phyloP scores from a whole-genome alignment of 2,329 filamentous ascomycete genomes.

The Mycosphaerella sp. region DNA sequence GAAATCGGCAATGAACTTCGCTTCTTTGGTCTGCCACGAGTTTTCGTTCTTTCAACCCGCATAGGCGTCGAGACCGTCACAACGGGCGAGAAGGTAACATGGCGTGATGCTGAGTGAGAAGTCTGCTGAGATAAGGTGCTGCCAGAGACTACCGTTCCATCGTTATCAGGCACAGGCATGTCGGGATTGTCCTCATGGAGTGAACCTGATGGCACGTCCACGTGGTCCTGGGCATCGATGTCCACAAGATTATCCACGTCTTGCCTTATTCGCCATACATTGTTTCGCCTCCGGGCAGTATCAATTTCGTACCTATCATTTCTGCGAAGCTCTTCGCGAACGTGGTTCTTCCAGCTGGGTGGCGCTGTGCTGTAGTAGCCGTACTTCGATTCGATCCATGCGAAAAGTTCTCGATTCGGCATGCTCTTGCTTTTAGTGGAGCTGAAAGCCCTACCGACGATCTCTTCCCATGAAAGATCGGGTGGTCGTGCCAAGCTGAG shows the following conservation, averaged over 20 bases:
- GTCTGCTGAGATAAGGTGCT: neutral
- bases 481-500: slow-evolving; percentile 1
- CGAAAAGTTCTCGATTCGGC: slow-evolving; percentile 3
- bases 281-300: neutral
- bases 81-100: slow-evolving; percentile 11
- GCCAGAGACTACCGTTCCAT: neutral
- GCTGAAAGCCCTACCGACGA: slow-evolving; percentile 7
- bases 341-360: slow-evolving; percentile 4
- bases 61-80: slow-evolving; percentile 8
- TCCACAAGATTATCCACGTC: neutral
- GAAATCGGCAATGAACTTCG: neutral
- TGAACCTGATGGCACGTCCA: neutral
- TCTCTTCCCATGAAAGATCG: neutral
- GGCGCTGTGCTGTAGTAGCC: slow-evolving; percentile 7
- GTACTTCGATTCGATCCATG: slow-evolving; percentile 8
- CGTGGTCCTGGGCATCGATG: neutral
- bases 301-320: slow-evolving; percentile 8
- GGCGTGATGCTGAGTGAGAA: slow-evolving; percentile 3
- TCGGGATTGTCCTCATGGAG: neutral
- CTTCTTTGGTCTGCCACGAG: neutral
- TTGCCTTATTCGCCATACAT: slow-evolving; percentile 3
- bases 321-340: slow-evolving; percentile 5
- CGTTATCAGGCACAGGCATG: neutral
- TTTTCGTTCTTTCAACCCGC: neutral
- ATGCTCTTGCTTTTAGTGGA: neutral